Percentiles rank a stretch among this genome's conserved stretches.
These are phyloP conservation scores for Xylogone sp. DNA, from an alignment of 2,329 filamentous ascomycete genomes.

Conservation along the genomic window DNA sequence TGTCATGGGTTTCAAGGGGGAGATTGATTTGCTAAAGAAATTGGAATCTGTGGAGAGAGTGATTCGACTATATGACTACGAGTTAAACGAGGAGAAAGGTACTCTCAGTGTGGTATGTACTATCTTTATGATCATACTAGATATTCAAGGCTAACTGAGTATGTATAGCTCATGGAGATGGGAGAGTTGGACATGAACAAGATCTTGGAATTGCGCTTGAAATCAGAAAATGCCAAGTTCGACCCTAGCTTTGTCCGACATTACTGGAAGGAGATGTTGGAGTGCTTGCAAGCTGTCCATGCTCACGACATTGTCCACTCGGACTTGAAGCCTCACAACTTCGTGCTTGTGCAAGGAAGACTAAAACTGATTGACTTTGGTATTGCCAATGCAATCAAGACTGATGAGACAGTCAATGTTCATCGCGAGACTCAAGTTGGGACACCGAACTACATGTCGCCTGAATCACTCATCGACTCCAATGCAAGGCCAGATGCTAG, in stretches of 20 bases:
- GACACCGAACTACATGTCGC: conserved; percentile 98
- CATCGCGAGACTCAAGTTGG: conserved; percentile 94
- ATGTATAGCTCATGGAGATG: conserved; percentile 82
- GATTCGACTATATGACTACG: conserved; percentile 85
- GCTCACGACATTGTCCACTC: conserved; percentile 91
- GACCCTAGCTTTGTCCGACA: conserved; percentile 92
- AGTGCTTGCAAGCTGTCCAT: conserved; percentile 88
- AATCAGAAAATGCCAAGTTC: conserved; percentile 68
- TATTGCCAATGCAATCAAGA: conserved; percentile 95
- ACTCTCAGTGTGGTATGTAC: conserved; percentile 74
- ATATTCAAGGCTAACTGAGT: conserved; percentile 10
- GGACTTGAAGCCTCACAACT: conserved; percentile 95
- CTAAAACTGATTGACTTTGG: conserved; percentile 98
- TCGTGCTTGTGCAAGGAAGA: conserved; percentile 83
- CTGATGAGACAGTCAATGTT: conserved; percentile 93
- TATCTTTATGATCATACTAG: conserved; percentile 1
- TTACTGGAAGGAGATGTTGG: conserved; percentile 99
- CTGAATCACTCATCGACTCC: conserved; percentile 85
- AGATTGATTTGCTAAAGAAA: conserved; percentile 86
- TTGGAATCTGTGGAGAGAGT: conserved; percentile 84
- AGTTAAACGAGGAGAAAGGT: conserved; percentile 89
- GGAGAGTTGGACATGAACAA: conserved; percentile 91
- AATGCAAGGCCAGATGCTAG: conserved; percentile 48
- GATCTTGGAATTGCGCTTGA: conserved; percentile 71
- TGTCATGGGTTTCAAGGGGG: conserved; percentile 85